Base-by-base conservation (phyloP, 768 basidiomycete genomes). In the Chiua virens region DNA sequence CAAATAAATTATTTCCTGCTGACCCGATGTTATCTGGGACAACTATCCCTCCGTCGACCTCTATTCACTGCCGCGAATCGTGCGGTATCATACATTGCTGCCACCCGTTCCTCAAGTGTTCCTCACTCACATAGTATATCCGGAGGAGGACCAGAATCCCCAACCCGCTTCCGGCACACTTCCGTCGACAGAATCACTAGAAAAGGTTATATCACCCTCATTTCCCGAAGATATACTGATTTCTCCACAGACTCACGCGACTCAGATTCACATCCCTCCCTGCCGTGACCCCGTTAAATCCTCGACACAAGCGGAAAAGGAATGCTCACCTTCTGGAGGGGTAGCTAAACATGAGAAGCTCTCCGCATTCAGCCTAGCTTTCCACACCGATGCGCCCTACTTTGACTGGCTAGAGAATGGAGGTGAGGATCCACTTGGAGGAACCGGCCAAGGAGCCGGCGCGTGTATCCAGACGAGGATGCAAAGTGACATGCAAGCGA, bases 351-450 rank as follows among this genome's bases (percentile, higher is more conserved):
- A n/a, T 6, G 60, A 67, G 3, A 60, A 51, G 1, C 51, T 58
- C 13, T 57, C 86, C 4, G 86, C 88, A 0, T 90, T 90, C 61
- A 87, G 86, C 60, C 73, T 84, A 57, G 89, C 88, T 11, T 89
- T 90, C 60, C 72, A 73, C 1, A 79, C 70, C 34, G 62, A 60
- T 41, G 72, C 71, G 7, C 77, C 78, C 2, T 89, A 79, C 60
- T 91, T 90, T 56, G 80, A 79, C 18, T 91, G 89, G 89, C 72
- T 91, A 7, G 89, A 90, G 65, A 79, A 79, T 18, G 76, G 77
- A 21, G 75, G 72, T 25, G 64, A 71, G 46, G 67, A 67, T 25
- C 59, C 52, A 3, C 59, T 58, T 2, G 61, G 59, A 28, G 62
- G 59, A 28, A 65, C 58, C 0, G 66, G 66, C 5, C 41, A 49